phyloP scores from a whole-genome alignment of 1,284 basidiomycete species.

The Leccinum subspadiceum region DNA sequence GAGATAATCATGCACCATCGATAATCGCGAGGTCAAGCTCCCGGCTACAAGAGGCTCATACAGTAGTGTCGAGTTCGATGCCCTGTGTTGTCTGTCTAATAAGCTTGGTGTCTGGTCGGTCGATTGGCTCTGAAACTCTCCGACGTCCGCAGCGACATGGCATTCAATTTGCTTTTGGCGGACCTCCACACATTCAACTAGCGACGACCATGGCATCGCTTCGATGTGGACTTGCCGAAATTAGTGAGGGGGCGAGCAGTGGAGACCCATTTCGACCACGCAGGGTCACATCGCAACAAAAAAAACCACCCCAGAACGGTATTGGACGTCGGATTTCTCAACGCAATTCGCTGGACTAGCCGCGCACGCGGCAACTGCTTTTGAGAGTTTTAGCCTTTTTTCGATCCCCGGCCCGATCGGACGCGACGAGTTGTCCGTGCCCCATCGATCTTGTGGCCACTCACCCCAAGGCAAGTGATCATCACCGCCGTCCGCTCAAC shows the following conservation, averaged over 20 bases:
- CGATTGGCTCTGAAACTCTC: background rate
- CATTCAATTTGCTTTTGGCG: constrained; percentile 1
- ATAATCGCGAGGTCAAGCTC: constrained; percentile 19
- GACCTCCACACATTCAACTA: background rate
- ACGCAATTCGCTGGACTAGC: background rate
- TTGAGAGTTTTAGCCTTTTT: constrained; percentile 24
- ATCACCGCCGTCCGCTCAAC: background rate
- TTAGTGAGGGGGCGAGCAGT: no score
- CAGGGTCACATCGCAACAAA: background rate
- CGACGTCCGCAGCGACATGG: background rate
- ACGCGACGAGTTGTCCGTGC: background rate
- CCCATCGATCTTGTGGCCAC: background rate
- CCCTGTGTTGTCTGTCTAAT: background rate
- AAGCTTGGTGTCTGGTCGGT: constrained; percentile 7
- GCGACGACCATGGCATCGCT: background rate
- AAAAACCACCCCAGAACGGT: constrained; percentile 1
- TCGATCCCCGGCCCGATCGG: constrained; percentile 7
- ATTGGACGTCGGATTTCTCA: background rate
- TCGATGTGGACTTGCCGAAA: background rate
- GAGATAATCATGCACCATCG: constrained; percentile 16
- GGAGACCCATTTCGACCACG: background rate
- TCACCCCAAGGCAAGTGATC: constrained; percentile 1
- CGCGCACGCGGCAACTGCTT: constrained; percentile 12
- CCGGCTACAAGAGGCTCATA: background rate
- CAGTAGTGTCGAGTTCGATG: constrained; percentile 9